Evolutionary conservation across 2,329 filamentous ascomycete genomes (phyloP), one percentile per base, ranked within the genome.

Genomic region (Tolypocladium guangdongense): DNA sequence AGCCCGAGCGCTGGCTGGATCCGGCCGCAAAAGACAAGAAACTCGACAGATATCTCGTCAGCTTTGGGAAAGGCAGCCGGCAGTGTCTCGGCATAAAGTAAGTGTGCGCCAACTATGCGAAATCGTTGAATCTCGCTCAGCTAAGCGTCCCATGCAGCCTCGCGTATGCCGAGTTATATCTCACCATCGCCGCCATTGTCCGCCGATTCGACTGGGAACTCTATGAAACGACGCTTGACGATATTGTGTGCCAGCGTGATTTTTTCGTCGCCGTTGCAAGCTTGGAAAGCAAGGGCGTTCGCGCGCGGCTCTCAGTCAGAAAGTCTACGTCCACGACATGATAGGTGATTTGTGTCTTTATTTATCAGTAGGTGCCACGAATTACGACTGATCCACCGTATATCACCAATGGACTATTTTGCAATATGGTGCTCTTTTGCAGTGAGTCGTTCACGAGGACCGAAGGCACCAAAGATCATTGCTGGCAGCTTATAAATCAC

Each of bases 251-350:
- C 53, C 52, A 54, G 32, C 49, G 49, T 24, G 53, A 54, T 7
- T 61, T 58, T 27, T 55, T 52, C 16, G 55, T 66, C 41, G 49
- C 55, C 6, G 50, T 64, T 1, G 54, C 41, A 1, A 49, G 52
- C 12, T 63, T 61, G 50, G 24, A 50, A 2, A 49, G n/a, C 11
- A 64, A 66, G 49, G 50, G 53, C 18, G 53, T 54, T 5, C 50
- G 53, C 12, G 52, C 52, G 8, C 48, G 10, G 16, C 32, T 50
- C 3, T 45, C 24, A 14, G 14, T 12, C 20, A 45, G 49, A 24
- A 24, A 18, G 18, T 14, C 39, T 20, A 12, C 32, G 11, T 27
- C 27, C 2, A 33, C 3, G 1, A 33, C 2, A 11, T 4, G 32
- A 33, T 33, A 12, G 12, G 32, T 11, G 8, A 32, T 11, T 32